Evolutionary conservation across 2,329 filamentous ascomycete species (phyloP), one percentile per base, ranked within the genome.

Genomic region (Fusarium citri): DNA sequence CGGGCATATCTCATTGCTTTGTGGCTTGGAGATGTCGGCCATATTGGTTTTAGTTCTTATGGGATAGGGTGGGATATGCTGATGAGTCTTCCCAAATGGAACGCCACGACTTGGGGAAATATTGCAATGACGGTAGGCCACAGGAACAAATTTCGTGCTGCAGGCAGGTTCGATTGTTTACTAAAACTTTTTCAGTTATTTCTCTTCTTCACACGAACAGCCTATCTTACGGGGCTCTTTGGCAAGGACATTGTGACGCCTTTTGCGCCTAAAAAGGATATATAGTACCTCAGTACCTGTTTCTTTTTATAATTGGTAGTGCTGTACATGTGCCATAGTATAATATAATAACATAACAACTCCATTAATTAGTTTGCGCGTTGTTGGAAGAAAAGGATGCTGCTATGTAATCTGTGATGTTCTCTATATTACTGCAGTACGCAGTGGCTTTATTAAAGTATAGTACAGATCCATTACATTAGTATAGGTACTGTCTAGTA

Each of bases 51-150:
- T 64, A 91, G 87, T 18, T 79, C 78, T 20, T 88, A 86, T 73
- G 85, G 83, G 9, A 82, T 93, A 67, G 91, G 89, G 11, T 82
- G 82, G 75, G 83, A 86, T 12, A 80, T 80, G 34, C 83, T 87
- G 48, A 66, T 86, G 46, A 84, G 88, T 69, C 78, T 91, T 14
- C 78, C 74, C 7, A 80, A 78, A 23, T 94, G 91, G 91, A 93
- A 92, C 76, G 81, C 85, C 34, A 86, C 91, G 82, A 86, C 89
- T n/a, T 92, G 89, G 88, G 92, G 91, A 5, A 94, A 94, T 73
- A 83, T 94, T 66, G 89, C 86, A 10, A 84, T 85, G 51, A 93
- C 91, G 26, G 86, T 89, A 72, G 80, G 85, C n/a, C 9, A 45
- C 28, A 8, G 30, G 31, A 50, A 48, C 10, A 34, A 20, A 23